These are phyloP conservation scores for Pythium guiyangense DNA, from an alignment of 352 stramenopile species.

Conservation along the genomic window DNA sequence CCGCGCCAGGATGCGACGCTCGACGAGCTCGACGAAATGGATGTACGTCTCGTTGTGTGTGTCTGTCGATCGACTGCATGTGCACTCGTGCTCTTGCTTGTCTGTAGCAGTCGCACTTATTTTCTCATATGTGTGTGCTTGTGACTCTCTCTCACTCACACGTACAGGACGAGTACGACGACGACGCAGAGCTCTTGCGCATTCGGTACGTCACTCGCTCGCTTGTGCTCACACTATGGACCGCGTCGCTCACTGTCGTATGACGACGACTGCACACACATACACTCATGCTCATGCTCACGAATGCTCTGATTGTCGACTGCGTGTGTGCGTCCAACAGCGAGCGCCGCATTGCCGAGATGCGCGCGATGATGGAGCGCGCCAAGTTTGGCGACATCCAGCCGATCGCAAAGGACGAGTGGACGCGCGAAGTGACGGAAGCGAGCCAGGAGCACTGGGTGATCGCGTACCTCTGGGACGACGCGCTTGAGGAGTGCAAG, in stretches of 20 bases:
- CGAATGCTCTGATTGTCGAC: neutral
- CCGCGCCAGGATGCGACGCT: constrained; percentile 75
- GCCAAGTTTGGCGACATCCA: constrained; percentile 89
- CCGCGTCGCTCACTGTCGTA: neutral
- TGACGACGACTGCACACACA: no score
- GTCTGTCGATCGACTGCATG: no score
- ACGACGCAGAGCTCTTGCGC: constrained; percentile 66
- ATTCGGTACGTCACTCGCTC: constrained; percentile 35
- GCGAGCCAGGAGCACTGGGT: constrained; percentile 86
- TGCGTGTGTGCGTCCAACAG: constrained; percentile 15
- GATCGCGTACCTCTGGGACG: constrained; percentile 89
- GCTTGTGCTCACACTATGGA: neutral
- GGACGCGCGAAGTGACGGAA: constrained; percentile 90
- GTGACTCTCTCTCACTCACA: neutral
- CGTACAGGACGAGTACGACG: constrained; percentile 76
- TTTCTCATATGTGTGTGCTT: neutral
- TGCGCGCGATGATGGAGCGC: constrained; percentile 75
- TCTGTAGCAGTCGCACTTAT: neutral
- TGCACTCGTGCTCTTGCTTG: neutral
- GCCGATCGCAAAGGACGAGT: constrained; percentile 91
- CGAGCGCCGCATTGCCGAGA: constrained; percentile 80
- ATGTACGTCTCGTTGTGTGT: constrained; percentile 24
- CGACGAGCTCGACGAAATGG: constrained; percentile 83
- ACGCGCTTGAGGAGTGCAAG: constrained; percentile 85
- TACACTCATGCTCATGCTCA: no score